Evolutionary conservation across 108 stramenopile species (phyloP), one percentile per base, ranked within the genome.

Genomic region (Cylindrotheca fusiformis): DNA sequence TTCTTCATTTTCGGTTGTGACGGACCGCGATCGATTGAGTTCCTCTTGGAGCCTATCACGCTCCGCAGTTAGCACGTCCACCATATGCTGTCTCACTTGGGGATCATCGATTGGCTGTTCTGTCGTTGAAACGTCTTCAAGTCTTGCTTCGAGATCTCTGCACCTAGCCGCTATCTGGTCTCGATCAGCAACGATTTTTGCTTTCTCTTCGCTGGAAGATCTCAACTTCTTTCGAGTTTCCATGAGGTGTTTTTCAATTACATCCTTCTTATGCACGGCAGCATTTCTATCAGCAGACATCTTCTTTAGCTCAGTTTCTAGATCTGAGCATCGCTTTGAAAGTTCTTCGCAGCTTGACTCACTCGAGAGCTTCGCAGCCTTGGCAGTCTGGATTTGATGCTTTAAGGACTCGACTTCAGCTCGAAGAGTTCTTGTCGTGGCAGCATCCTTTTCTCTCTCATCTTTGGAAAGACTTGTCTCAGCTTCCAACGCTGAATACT

Each of bases 31-130:
- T 29, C 56, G 21, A n/a, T 5, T 4, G 8, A 66, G 54, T 19
- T 66, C 55, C 21, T 56, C 19, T 45, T 54, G 65, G 21, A 66
- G 25, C 23, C 23, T 19, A 27, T 55, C 20, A 23, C n/a, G 22
- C 6, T 44, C 53, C n/a, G 24, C 55, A 20, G 51, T 27, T 4
- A 63, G 32, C 17, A 20, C 57, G 10, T 32, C 57, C 10, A 58
- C 22, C 31, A 17, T 19, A 36, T 58, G 22, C 57, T 58, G 57
- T 2, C 12, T 36, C 12, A 17, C 20, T 32, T 10, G 3, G 6
- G 4, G 4, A 19, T 21, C 57, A 41, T 17, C n/a, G 23, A 4
- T n/a, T n/a, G n/a, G n/a, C n/a, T n/a, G n/a, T 41, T 14, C 36
- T 10, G 36, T 41, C 10, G 36, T 6, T 10, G 6, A 6, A 14